phyloP scores from a whole-genome alignment of 2,329 filamentous ascomycete species.

The Fusarium agapanthi region DNA sequence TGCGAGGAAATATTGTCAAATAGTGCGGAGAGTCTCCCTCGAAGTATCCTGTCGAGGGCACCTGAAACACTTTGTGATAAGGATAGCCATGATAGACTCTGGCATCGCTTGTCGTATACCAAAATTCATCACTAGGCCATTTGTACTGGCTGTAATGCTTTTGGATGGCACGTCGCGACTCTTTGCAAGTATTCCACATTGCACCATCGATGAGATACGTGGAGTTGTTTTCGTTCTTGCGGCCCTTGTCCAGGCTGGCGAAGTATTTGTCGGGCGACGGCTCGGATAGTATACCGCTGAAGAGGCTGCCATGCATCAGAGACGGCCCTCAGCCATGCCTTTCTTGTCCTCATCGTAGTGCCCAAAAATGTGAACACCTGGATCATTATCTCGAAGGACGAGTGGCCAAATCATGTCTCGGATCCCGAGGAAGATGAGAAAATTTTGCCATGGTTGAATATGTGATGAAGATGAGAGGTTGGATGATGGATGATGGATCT shows the following conservation, averaged over 20 bases:
- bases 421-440: neutral
- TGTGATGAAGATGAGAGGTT: neutral
- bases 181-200: slow-evolving; percentile 19
- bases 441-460: neutral
- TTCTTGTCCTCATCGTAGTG: neutral
- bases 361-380: neutral
- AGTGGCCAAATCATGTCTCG: slow-evolving; percentile 11
- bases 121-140: no score
- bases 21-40: neutral
- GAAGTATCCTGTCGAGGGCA: neutral
- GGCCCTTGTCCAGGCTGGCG: neutral
- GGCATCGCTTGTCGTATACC: no score
- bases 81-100: no score
- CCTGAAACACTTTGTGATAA: no score
- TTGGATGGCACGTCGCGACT: slow-evolving; percentile 7
- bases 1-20: neutral
- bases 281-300: neutral
- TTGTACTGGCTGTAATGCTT: neutral
- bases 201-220: slow-evolving; percentile 15
- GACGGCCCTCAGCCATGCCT: neutral
- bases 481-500: no score
- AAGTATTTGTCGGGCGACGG: neutral
- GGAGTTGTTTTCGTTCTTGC: neutral
- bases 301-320: neutral
- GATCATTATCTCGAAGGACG: neutral